Conservation (phyloP, 257 asterid genomes). For the Penstemon barbatus region DNA sequence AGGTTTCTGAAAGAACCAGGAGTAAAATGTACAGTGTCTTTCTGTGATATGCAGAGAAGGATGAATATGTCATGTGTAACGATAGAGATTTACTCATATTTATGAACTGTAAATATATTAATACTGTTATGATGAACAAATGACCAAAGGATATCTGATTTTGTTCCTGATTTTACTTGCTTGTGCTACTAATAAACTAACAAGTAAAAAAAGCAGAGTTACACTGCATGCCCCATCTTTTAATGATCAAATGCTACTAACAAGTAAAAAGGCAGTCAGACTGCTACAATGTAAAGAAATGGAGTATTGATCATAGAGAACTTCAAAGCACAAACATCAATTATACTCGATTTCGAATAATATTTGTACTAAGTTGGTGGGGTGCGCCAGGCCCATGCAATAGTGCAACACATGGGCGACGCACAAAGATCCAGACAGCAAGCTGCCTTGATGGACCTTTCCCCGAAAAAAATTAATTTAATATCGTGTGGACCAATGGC, state of each 20-base stretch:
- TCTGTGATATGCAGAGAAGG: slow-evolving; percentile 57
- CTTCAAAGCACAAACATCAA: too few species aligned
- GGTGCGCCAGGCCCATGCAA: slow-evolving; percentile 24
- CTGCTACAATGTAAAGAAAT: neutral
- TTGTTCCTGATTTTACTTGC: too few species aligned
- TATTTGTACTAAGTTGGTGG: slow-evolving; percentile 2
- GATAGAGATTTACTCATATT: slow-evolving; percentile 14
- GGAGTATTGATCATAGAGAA: neutral
- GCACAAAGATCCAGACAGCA: slow-evolving; percentile 4
- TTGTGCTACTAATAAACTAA: too few species aligned
- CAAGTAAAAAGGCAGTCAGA: too few species aligned
- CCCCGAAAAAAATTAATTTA: neutral
- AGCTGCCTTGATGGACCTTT: neutral
- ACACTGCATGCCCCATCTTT: too few species aligned
- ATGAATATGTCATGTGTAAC: slow-evolving; percentile 16
- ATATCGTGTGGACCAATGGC: neutral
- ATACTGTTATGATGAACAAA: too few species aligned
- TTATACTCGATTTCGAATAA: neutral
- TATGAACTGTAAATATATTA: slow-evolving; percentile 14
- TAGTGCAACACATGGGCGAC: slow-evolving; percentile 27
- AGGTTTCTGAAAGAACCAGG: slow-evolving; percentile 67
- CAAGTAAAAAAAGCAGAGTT: too few species aligned
- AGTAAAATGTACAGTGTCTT: slow-evolving; percentile 59
- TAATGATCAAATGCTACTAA: too few species aligned
- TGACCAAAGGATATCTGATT: too few species aligned